Conservation (phyloP, 2,329 filamentous ascomycete species). For the Colletotrichum lentis region DNA sequence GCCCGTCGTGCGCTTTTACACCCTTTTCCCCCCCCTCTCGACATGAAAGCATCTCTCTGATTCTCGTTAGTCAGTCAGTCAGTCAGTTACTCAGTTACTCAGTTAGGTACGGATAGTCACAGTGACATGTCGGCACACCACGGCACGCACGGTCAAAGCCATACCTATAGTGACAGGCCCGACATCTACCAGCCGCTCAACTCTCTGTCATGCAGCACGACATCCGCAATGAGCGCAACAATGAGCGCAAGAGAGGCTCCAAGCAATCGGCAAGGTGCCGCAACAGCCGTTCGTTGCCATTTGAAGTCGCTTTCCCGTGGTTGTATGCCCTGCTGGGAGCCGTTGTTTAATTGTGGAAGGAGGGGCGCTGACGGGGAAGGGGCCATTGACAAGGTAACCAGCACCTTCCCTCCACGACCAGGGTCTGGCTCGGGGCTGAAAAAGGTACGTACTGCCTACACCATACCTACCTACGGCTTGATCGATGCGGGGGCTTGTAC, state of each 20-base stretch:
- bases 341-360: slow-evolving; percentile 25
- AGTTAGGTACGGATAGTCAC: too few relatives aligned
- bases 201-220: slow-evolving; percentile 1
- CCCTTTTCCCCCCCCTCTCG: slow-evolving; percentile 10
- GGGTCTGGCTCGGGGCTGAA: neutral
- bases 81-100: too few relatives aligned
- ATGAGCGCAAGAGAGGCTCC: neutral
- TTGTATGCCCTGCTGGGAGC: slow-evolving; percentile 31
- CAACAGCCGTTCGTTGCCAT: slow-evolving; percentile 33
- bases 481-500: slow-evolving; percentile 18
- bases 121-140: too few relatives aligned
- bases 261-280: slow-evolving; percentile 35
- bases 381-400: slow-evolving; percentile 36
- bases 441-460: neutral
- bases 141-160: too few relatives aligned
- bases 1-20: neutral
- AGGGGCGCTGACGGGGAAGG: neutral
- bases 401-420: slow-evolving; percentile 19
- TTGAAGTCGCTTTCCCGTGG: slow-evolving; percentile 34
- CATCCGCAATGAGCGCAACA: slow-evolving; percentile 23
- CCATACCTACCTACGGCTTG: neutral
- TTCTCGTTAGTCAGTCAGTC: neutral
- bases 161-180: too few relatives aligned
- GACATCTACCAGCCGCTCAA: neutral
- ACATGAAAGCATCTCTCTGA: too few relatives aligned